Evolutionary conservation across 495 filamentous ascomycete genomes (phyloP), one percentile per base, ranked within the genome.

Genomic region (Neurospora africana): DNA sequence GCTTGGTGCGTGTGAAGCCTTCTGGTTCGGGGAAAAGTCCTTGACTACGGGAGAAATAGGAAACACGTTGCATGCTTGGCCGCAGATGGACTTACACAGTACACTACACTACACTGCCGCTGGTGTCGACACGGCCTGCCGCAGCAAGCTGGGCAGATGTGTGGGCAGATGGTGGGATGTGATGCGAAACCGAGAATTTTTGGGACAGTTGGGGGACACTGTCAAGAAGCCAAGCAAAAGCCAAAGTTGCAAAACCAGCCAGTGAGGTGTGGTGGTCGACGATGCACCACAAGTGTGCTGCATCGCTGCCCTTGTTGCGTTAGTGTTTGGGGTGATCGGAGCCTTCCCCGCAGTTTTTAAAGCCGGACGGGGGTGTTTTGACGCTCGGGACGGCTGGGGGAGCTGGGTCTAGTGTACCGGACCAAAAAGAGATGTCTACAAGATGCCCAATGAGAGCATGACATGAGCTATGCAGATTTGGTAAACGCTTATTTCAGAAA

Each of bases 401-500:
- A 53, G 21, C 53, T 61, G 53, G 27, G 36, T 36, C 36, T 8
- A 33, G 33, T 33, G n/a, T n/a, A n/a, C n/a, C n/a, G n/a, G 53
- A 61, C 4, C 23, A 61, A 61, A 33, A 17, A 23, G n/a, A 61
- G 53, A 65, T 33, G 36, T 36, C 36, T 36, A 9, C 36, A 36
- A 8, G 8, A 19, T 38, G 30, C 17, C 78, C 78, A 79, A 79
- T 77, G 72, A 41, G 72, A 72, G 68, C 39, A 19, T 75, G 69
- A 30, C 39, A 74, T 79, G 71, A 79, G 75, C 74, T 79, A 75
- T 79, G 65, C 43, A 39, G 44, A 79, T 79, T 78, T 76, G 77
- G 74, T 79, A 79, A 61, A 79, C 33, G 53, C 39, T 36, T 72
- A 19, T 67, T 70, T 27, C 19, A 65, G 33, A 68, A 68, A 40